Evolutionary conservation across 2,329 filamentous ascomycete genomes (phyloP).

Genomic region (Hypoxylon sp.): DNA sequence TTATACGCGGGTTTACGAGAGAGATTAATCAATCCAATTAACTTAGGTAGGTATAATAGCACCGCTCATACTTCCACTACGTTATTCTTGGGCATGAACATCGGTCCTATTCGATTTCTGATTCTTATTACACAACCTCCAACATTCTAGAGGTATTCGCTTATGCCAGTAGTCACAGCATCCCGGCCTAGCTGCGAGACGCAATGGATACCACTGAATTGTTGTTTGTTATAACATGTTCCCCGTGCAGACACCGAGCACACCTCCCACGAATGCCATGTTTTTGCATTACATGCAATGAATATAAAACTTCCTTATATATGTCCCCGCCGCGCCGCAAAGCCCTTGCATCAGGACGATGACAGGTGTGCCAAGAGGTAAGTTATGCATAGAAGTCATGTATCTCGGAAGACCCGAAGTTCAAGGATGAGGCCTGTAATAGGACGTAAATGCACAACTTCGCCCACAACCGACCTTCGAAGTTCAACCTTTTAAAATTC

Average conservation of each 20-base stretch:
- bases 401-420: not conserved
- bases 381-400: not conserved
- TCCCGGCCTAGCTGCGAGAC: not conserved
- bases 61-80: not conserved
- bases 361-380: not conserved
- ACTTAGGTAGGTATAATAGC: not conserved
- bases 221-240: not conserved
- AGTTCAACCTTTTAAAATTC: not conserved
- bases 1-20: slow-evolving; percentile 2
- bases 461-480: not conserved
- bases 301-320: not conserved
- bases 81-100: not conserved
- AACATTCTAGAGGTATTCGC: not conserved
- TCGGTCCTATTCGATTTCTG: not conserved
- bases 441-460: not conserved
- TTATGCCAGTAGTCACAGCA: not conserved
- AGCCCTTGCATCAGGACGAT: not conserved
- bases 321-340: not conserved
- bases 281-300: not conserved
- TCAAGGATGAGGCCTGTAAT: not conserved
- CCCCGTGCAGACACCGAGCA: not conserved
- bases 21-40: not conserved
- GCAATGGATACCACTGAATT: not conserved
- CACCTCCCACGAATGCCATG: not conserved
- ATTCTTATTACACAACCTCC: not conserved